A percentile compares a stretch with the other conserved stretches of the same genome.
Evolutionary conservation across 1,284 basidiomycete genomes (phyloP).

Genomic region (Lentinus polychrous): DNA sequence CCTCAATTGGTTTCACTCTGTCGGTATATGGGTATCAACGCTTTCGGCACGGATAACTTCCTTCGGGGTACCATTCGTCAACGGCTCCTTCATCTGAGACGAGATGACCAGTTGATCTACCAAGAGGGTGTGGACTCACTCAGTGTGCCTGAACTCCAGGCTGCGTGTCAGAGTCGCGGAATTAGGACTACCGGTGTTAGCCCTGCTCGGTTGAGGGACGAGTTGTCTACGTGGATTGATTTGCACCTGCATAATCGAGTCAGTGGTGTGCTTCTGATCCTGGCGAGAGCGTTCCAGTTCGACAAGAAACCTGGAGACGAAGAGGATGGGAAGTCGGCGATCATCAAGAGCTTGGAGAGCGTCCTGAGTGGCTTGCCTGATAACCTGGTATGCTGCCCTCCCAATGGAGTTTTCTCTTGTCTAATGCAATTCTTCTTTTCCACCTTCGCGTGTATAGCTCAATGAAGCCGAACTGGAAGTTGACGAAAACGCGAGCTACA

Average conservation of each 20-base stretch:
- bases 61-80: constrained; percentile 89
- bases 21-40: constrained; percentile 96
- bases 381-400: constrained; percentile 63
- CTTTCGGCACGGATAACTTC: constrained; percentile 99
- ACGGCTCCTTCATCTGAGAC: constrained; percentile 77
- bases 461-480: constrained; percentile 97
- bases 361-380: constrained; percentile 94
- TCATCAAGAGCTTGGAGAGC: constrained; percentile 81
- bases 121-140: constrained; percentile 87
- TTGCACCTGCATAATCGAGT: constrained; percentile 86
- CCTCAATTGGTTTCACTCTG: constrained; percentile 98
- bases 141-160: constrained; percentile 86
- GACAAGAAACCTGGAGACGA: constrained; percentile 67
- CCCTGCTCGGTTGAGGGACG: constrained; percentile 79
- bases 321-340: constrained; percentile 69
- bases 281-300: constrained; percentile 94
- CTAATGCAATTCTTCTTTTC: constrained; percentile 7
- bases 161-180: constrained; percentile 91
- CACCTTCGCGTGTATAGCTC: constrained; percentile 42
- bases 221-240: constrained; percentile 91
- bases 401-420: not conserved
- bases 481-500: constrained; percentile 91
- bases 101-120: constrained; percentile 92
- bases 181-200: constrained; percentile 85
- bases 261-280: constrained; percentile 89